These are phyloP conservation scores for Pseudognaphalium luteoalbum DNA, from an alignment of 129 eudicot genomes.

Conservation along the genomic window DNA sequence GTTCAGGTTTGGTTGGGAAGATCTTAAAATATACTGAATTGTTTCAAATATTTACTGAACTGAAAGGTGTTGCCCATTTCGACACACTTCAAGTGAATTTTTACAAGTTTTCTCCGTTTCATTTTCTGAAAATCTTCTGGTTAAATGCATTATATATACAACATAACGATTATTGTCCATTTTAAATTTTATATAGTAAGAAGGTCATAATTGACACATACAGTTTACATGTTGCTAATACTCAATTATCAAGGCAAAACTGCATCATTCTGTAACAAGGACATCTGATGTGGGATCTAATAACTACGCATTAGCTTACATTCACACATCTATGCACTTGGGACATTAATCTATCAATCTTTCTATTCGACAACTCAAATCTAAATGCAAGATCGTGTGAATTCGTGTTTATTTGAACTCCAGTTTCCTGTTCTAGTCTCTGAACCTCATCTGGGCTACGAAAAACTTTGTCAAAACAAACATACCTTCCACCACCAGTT, in stretches of 20 bases:
- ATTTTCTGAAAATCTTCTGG: background rate
- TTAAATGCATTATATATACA: background rate
- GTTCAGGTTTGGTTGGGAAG: background rate
- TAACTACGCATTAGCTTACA: slow-evolving; percentile 9
- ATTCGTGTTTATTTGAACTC: slow-evolving; percentile 27
- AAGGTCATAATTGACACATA: background rate
- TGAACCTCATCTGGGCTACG: slow-evolving; percentile 37
- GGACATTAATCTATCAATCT: slow-evolving; percentile 54
- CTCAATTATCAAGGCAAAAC: background rate
- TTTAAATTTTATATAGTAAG: too few species aligned
- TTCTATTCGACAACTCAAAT: slow-evolving; percentile 51
- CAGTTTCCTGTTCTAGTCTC: slow-evolving; percentile 48
- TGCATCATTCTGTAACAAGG: background rate
- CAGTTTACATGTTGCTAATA: background rate
- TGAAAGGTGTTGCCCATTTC: background rate
- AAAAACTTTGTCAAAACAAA: slow-evolving; percentile 56
- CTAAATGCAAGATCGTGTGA: slow-evolving; percentile 22
- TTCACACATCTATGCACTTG: slow-evolving; percentile 45
- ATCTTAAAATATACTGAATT: too few species aligned
- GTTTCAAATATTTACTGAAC: too few species aligned
- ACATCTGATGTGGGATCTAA: slow-evolving; percentile 4
- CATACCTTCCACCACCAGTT: slow-evolving; percentile 52
- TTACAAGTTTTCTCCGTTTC: background rate
- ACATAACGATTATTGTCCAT: background rate
- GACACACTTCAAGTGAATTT: background rate